Evolutionary conservation across 768 basidiomycete genomes (phyloP), one percentile per base, ranked within the genome.

Genomic region (Boletus huronensis): DNA sequence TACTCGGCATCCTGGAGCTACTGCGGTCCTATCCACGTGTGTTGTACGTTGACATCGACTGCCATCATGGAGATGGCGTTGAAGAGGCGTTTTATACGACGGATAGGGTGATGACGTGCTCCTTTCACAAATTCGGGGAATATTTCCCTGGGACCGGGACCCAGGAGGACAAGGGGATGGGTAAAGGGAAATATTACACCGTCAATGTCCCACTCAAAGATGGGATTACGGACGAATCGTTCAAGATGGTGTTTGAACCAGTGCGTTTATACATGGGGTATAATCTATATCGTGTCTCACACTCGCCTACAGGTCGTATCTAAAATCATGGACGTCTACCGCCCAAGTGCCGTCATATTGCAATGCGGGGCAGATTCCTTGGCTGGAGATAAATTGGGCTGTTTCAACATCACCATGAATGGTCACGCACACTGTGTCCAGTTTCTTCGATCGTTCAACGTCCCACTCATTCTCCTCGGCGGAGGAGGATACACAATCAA

Each of bases 21-120:
- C 76, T 96, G n/a, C 83, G 94, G 60, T 82, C 77, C 52, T 84
- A 84, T 65, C 79, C 90, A 3, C 86, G 97, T 50, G 96, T 99
- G 16, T 75, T 99, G 29, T 98, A 99, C 69, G 88, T 99, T 71
- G 96, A 99, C 73, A 94, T 98, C 55, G 97, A 98, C 71, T 93
- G 93, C 48, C 97, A 98, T 69, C 97, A 99, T 70, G 96, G 97
- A 17, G 97, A 98, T 68, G 96, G 96, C 14, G 97, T 98, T 32
- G 97, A 99, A 64, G 97, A 98, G 68, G 97, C 96, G 3, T 98
- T 98, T 76, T 98, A 97, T 70, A 95, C 91, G 34, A 96, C 93
- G 4, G 92, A 98, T 69, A 80, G 97, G 48, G 97, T 98, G 63
- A 94, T 98, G 90, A 98, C 96, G 3, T 90, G 87, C 64, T 92